phyloP scores from a whole-genome alignment of 805 yeast genomes.

The Monosporozyma aquatica region DNA sequence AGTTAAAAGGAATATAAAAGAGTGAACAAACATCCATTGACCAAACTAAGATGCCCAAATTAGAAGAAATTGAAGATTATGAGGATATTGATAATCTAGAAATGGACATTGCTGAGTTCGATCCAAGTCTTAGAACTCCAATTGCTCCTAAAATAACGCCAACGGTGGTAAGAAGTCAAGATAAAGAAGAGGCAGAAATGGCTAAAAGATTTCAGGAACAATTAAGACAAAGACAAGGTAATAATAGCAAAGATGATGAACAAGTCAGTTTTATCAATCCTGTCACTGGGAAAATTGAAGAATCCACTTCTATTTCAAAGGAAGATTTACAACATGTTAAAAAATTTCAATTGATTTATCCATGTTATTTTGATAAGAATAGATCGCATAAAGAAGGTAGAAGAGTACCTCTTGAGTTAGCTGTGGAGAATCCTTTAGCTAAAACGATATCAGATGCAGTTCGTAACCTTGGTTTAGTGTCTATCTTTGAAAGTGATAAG shows the following conservation, averaged over 20 bases:
- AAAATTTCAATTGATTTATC: constrained; percentile 69
- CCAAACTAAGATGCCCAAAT: constrained; percentile 42
- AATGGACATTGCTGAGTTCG: constrained; percentile 88
- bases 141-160: constrained; percentile 63
- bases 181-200: constrained; percentile 23
- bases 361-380: constrained; percentile 80
- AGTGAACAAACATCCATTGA: neutral
- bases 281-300: constrained; percentile 24
- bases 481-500: constrained; percentile 67
- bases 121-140: constrained; percentile 58
- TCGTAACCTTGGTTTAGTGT: constrained; percentile 26
- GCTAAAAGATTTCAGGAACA: neutral
- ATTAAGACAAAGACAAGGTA: neutral
- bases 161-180: constrained; percentile 53
- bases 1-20: too few relatives aligned
- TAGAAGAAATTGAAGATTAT: constrained; percentile 68
- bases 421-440: constrained; percentile 84
- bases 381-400: constrained; percentile 77
- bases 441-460: constrained; percentile 72
- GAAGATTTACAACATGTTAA: constrained; percentile 58
- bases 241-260: constrained; percentile 3
- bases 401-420: constrained; percentile 56
- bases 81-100: constrained; percentile 88
- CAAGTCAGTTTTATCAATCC: constrained; percentile 22
- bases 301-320: constrained; percentile 32